These are phyloP conservation scores for Setaria viridis DNA, from an alignment of 202 grass and related monocot species.

Conservation along the genomic window DNA sequence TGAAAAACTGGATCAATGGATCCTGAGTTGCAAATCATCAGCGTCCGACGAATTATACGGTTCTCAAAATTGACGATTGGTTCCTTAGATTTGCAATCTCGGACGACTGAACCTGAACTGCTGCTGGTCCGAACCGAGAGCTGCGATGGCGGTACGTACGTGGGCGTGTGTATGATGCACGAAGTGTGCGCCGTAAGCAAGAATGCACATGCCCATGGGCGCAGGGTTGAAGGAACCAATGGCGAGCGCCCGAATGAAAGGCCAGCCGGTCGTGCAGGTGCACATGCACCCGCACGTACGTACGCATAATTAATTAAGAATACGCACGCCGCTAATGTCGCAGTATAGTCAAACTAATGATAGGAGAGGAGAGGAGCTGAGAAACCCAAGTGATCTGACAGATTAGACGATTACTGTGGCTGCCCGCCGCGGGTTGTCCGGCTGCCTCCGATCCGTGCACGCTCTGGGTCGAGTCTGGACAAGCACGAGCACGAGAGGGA, in stretches of 20 bases:
- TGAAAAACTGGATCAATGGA: too few species aligned
- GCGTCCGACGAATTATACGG: too few species aligned
- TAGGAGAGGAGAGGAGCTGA: not conserved
- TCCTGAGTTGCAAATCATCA: too few species aligned
- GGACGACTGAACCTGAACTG: not conserved
- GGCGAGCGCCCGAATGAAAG: not conserved
- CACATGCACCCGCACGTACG: constrained; percentile 15
- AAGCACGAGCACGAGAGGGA: too few species aligned
- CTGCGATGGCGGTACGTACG: not conserved
- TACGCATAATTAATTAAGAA: not conserved
- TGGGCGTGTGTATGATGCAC: not conserved
- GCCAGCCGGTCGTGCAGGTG: not conserved
- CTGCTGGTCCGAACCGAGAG: not conserved
- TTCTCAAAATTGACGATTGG: too few species aligned
- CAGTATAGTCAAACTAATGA: not conserved
- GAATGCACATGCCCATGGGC: constrained; percentile 6
- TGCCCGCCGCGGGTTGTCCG: too few species aligned
- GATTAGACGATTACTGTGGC: too few species aligned
- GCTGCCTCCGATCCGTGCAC: too few species aligned
- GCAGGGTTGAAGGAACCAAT: not conserved
- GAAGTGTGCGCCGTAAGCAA: not conserved
- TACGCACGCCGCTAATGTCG: not conserved
- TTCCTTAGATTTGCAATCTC: too few species aligned
- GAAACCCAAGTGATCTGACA: too few species aligned
- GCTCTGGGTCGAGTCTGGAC: too few species aligned